These are phyloP conservation scores for Aspergillus tamarii DNA, from an alignment of 2,329 filamentous ascomycete genomes.

Conservation along the genomic window DNA sequence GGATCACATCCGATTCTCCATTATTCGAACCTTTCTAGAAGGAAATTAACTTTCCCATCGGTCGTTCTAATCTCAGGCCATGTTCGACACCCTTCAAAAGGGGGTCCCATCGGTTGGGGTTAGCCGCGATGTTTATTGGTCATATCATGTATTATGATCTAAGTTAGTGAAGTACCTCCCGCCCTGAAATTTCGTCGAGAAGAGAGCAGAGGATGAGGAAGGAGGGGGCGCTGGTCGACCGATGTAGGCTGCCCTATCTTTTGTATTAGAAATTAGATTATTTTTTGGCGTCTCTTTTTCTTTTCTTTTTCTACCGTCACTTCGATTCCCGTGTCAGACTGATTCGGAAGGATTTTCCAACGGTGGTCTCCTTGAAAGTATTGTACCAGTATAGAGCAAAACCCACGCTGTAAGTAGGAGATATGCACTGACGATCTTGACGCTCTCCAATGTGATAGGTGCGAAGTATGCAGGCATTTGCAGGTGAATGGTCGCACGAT, in stretches of 20 bases:
- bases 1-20: slow-evolving; percentile 15
- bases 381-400: not conserved
- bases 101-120: slow-evolving; percentile 8
- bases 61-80: slow-evolving; percentile 24
- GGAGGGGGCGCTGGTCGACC: not conserved
- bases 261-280: not conserved
- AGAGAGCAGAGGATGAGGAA: not conserved
- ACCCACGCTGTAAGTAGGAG: not conserved
- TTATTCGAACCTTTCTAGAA: slow-evolving; percentile 40
- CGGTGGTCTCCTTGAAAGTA: not conserved
- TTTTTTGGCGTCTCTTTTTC: not conserved
- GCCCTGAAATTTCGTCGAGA: slow-evolving; percentile 16
- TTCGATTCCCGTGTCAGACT: not conserved
- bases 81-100: slow-evolving; percentile 18
- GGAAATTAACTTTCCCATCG: slow-evolving; percentile 32
- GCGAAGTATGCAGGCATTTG: slow-evolving; percentile 8
- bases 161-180: slow-evolving; percentile 1
- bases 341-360: not conserved
- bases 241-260: not conserved
- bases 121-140: not conserved
- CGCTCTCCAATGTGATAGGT: not conserved
- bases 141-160: not conserved
- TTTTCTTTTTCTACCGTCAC: not conserved
- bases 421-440: slow-evolving; percentile 1
- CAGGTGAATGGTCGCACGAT: not conserved